A percentile compares a stretch with the other conserved stretches of the same genome.
Conservation (phyloP, 2,329 filamentous ascomycete genomes). For the Aspergillus sojae region DNA sequence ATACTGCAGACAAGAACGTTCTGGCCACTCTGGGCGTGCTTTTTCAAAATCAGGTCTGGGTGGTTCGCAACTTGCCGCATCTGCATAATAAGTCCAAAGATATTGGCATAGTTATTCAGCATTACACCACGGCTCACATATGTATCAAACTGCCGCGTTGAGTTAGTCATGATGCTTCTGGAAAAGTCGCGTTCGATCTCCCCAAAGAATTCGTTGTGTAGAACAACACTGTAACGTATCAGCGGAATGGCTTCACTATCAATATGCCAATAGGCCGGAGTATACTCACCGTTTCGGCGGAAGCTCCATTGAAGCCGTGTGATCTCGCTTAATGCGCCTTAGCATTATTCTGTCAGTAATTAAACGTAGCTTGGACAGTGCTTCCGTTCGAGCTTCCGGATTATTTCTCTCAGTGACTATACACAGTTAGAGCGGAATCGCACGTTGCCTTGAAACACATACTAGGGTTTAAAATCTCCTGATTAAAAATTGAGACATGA, state of each 20-base stretch:
- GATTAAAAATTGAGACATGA: constrained; percentile 85
- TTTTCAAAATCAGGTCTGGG: constrained; percentile 90
- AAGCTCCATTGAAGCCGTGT: constrained; percentile 93
- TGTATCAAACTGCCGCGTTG: constrained; percentile 86
- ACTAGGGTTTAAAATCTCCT: constrained; percentile 85
- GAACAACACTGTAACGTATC: constrained; percentile 60
- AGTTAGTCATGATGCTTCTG: constrained; percentile 90
- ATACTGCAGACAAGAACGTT: constrained; percentile 91
- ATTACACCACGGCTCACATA: constrained; percentile 68
- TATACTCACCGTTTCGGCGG: constrained; percentile 75
- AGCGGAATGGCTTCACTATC: constrained; percentile 5
- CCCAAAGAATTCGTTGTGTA: constrained; percentile 95
- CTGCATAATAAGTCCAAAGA: constrained; percentile 98
- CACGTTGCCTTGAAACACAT: constrained; percentile 17
- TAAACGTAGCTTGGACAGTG: constrained; percentile 79
- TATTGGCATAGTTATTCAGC: constrained; percentile 97
- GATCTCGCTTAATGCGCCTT: constrained; percentile 88
- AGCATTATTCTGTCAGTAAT: constrained; percentile 95
- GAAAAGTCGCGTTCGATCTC: constrained; percentile 96
- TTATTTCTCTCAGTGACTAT: constrained; percentile 59
- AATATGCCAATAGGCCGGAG: neutral
- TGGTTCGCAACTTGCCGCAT: constrained; percentile 98
- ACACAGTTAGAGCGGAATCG: constrained; percentile 36
- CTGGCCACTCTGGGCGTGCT: constrained; percentile 80
- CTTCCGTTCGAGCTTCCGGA: constrained; percentile 62